These are phyloP conservation scores for Penicillium sp. DNA, from an alignment of 2,329 filamentous ascomycete genomes.

Conservation along the genomic window DNA sequence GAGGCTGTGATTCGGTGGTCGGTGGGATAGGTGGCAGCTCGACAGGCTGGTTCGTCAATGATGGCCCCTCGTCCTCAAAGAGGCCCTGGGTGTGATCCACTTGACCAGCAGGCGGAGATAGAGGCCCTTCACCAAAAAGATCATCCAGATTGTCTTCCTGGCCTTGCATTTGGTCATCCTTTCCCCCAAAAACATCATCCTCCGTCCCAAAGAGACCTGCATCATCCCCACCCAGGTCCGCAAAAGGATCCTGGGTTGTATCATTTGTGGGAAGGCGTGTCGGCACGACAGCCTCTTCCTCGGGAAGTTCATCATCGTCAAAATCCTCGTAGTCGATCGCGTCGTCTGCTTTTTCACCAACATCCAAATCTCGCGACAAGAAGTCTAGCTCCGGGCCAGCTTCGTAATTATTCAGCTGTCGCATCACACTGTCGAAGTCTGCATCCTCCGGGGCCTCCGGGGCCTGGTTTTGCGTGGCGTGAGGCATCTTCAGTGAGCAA, in stretches of 20 bases:
- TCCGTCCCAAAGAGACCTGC: slow-evolving; percentile 32
- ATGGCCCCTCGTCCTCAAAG: slow-evolving; percentile 31
- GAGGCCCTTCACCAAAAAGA: slow-evolving; percentile 47
- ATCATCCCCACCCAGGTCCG: slow-evolving; percentile 39
- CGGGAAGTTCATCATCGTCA: slow-evolving; percentile 83
- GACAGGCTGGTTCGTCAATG: slow-evolving; percentile 16
- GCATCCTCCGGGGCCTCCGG: slow-evolving; percentile 35
- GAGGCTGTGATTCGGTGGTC: slow-evolving; percentile 18
- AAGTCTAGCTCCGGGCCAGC: slow-evolving; percentile 40
- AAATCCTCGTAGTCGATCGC: slow-evolving; percentile 90
- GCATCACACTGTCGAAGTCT: slow-evolving; percentile 44
- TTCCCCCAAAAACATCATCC: slow-evolving; percentile 27
- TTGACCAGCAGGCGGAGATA: slow-evolving; percentile 32
- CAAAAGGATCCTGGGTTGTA: slow-evolving; percentile 52
- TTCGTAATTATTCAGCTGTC: slow-evolving; percentile 41
- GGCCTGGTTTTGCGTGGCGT: slow-evolving; percentile 33
- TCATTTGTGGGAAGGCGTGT: slow-evolving; percentile 48
- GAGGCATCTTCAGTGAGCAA: slow-evolving; percentile 34
- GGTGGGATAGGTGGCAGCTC: slow-evolving; percentile 21
- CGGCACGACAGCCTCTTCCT: slow-evolving; percentile 45
- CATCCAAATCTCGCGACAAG: slow-evolving; percentile 40
- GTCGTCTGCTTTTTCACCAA: slow-evolving; percentile 80
- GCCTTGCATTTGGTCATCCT: slow-evolving; percentile 23
- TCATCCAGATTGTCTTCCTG: slow-evolving; percentile 47
- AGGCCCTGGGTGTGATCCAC: slow-evolving; percentile 33